These are phyloP conservation scores for Primulina huaijiensis DNA, from an alignment of 257 asterid species.

Conservation along the genomic window DNA sequence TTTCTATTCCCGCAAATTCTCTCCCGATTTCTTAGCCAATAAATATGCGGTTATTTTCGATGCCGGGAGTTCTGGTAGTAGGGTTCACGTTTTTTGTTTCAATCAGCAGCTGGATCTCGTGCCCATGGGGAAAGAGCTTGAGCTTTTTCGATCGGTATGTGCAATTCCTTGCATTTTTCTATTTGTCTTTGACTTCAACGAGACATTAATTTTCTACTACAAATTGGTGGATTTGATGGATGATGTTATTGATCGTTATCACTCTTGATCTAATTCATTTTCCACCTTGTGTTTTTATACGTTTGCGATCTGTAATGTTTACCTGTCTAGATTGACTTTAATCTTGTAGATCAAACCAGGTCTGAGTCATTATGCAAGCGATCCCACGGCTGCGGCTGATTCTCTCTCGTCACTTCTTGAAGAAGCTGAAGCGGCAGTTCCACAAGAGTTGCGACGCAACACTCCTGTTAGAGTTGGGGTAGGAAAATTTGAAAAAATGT, in stretches of 20 bases:
- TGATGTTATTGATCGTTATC: background rate
- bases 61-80: constrained; percentile 91
- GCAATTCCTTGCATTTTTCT: background rate
- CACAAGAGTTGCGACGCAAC: constrained; percentile 40
- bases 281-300: constrained; percentile 6
- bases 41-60: constrained; percentile 80
- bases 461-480: constrained; percentile 84
- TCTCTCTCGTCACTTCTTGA: constrained; percentile 56
- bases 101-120: constrained; percentile 64
- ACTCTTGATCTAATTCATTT: background rate
- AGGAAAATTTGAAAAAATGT: constrained; percentile 24
- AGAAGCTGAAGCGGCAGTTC: constrained; percentile 68
- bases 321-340: constrained; percentile 26
- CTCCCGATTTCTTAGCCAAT: constrained; percentile 39
- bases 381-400: constrained; percentile 65
- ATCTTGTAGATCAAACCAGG: constrained; percentile 62
- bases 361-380: constrained; percentile 56
- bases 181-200: background rate
- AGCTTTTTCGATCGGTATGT: constrained; percentile 66
- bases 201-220: background rate
- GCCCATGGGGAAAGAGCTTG: constrained; percentile 75
- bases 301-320: constrained; percentile 6
- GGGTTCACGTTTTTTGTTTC: constrained; percentile 88
- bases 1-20: constrained; percentile 32
- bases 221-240: constrained; percentile 12